Conservation (phyloP, 1,284 basidiomycete species). For the Trichosporon sp. region DNA sequence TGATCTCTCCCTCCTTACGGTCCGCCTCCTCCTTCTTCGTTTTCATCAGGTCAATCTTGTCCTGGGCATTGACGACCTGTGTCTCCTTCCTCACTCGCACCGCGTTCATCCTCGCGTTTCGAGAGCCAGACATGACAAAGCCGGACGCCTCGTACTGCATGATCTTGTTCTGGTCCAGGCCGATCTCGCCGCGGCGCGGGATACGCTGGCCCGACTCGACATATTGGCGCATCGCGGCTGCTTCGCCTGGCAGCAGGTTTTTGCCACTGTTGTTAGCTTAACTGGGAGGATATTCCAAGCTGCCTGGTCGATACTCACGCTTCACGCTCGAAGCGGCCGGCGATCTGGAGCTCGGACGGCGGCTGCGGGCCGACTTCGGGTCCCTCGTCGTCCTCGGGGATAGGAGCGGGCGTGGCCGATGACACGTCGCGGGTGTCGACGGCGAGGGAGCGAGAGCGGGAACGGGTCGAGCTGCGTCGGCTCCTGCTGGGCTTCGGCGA, state of each 20-base stretch:
- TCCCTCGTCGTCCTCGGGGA: conserved; percentile 60
- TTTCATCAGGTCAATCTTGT: conserved; percentile 91
- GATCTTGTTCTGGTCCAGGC: conserved; percentile 82
- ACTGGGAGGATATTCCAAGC: too few species aligned
- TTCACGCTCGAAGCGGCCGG: conserved; percentile 63
- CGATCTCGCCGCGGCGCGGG: conserved; percentile 97
- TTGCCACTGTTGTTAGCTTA: conserved; percentile 60
- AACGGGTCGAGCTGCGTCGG: background rate
- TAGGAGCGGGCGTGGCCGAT: conserved; percentile 14
- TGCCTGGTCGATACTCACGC: conserved; percentile 31
- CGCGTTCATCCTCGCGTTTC: conserved; percentile 93
- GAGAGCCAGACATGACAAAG: conserved; percentile 97
- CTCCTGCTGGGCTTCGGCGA: background rate
- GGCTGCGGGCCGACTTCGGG: conserved; percentile 70
- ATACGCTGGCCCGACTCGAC: conserved; percentile 88
- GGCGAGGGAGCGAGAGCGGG: conserved; percentile 8
- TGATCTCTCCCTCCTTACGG: conserved; percentile 72
- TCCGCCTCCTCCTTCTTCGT: conserved; percentile 89
- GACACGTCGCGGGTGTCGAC: conserved; percentile 38
- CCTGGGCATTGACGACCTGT: conserved; percentile 96
- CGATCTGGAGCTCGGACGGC: conserved; percentile 56
- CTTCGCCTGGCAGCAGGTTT: conserved; percentile 88
- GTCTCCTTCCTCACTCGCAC: conserved; percentile 96
- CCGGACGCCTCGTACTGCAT: conserved; percentile 82
- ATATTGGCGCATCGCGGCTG: conserved; percentile 94